These are phyloP conservation scores for Alternaria metachromatica DNA, from an alignment of 2,329 filamentous ascomycete genomes.

Conservation along the genomic window DNA sequence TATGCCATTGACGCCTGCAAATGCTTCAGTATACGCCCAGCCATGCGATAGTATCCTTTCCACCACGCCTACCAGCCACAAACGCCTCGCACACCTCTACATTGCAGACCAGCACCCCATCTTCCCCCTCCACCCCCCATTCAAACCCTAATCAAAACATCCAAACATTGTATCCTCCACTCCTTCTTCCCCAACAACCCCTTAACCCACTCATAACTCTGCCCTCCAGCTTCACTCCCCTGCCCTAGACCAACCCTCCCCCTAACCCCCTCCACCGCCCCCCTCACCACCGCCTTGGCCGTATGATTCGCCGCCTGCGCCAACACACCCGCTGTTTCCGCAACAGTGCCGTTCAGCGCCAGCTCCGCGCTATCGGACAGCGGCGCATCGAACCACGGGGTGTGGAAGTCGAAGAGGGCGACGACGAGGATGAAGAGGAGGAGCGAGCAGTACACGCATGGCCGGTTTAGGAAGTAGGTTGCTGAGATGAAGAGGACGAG, in stretches of 20 bases:
- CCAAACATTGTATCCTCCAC: slow-evolving; percentile 90
- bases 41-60: slow-evolving; percentile 18
- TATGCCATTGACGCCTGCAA: slow-evolving; percentile 24
- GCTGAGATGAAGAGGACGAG: slow-evolving; percentile 70
- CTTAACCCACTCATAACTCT: slow-evolving; percentile 74
- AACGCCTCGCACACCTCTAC: background rate
- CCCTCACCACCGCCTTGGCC: slow-evolving; percentile 38
- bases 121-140: background rate
- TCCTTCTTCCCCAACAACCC: slow-evolving; percentile 82
- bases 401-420: slow-evolving; percentile 91
- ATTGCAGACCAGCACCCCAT: background rate
- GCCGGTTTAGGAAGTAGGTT: slow-evolving; percentile 94
- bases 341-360: slow-evolving; percentile 43
- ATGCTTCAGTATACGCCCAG: slow-evolving; percentile 29
- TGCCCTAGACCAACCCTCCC: slow-evolving; percentile 32
- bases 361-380: slow-evolving; percentile 41
- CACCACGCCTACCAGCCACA: background rate
- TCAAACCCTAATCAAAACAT: slow-evolving; percentile 77
- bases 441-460: slow-evolving; percentile 97
- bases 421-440: slow-evolving; percentile 94
- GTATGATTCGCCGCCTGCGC: slow-evolving; percentile 68
- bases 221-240: slow-evolving; percentile 71
- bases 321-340: slow-evolving; percentile 68
- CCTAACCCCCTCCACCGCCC: slow-evolving; percentile 36
- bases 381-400: slow-evolving; percentile 93